phyloP scores from a whole-genome alignment of 192 early-diverging fungal species.

The Cetraspora pellucida region DNA sequence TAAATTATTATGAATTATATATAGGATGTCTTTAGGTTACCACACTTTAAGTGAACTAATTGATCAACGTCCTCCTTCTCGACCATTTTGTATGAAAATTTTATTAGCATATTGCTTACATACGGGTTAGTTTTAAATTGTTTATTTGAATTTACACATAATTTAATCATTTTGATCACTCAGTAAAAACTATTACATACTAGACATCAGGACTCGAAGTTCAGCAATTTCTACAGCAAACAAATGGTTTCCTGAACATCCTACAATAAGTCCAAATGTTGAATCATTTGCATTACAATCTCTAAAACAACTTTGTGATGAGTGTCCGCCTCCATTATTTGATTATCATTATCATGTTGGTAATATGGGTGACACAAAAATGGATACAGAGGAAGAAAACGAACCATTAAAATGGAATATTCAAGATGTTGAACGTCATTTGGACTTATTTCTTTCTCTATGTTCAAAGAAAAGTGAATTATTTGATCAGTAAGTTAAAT shows the following conservation, averaged over 20 bases:
- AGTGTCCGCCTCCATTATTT: slow-evolving; percentile 17
- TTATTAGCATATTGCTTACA: slow-evolving; percentile 57
- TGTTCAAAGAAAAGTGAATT: slow-evolving; percentile 73
- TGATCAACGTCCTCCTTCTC: slow-evolving; percentile 55
- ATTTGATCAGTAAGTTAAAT: slow-evolving; percentile 60
- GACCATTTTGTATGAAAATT: slow-evolving; percentile 54
- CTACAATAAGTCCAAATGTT: slow-evolving; percentile 41
- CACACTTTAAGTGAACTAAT: slow-evolving; percentile 65
- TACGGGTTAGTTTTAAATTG: slow-evolving; percentile 39
- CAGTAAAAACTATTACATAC: too few species aligned
- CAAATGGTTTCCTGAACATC: slow-evolving; percentile 64
- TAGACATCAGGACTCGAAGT: slow-evolving; percentile 41
- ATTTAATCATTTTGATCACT: too few species aligned
- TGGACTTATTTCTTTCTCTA: slow-evolving; percentile 79
- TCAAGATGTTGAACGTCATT: slow-evolving; percentile 62
- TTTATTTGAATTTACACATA: too few species aligned
- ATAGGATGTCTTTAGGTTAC: slow-evolving; percentile 26
- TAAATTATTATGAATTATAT: not conserved
- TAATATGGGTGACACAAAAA: slow-evolving; percentile 3
- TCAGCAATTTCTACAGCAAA: slow-evolving; percentile 63
- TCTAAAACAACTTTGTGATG: slow-evolving; percentile 16
- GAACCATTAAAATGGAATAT: slow-evolving; percentile 51
- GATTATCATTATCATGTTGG: slow-evolving; percentile 30
- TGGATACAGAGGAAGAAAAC: slow-evolving; percentile 22
- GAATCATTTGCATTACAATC: slow-evolving; percentile 51